Percentiles rank a stretch among this genome's conserved stretches.
Conservation (phyloP, 2,329 filamentous ascomycete genomes). For the Passalora sequoiae region DNA sequence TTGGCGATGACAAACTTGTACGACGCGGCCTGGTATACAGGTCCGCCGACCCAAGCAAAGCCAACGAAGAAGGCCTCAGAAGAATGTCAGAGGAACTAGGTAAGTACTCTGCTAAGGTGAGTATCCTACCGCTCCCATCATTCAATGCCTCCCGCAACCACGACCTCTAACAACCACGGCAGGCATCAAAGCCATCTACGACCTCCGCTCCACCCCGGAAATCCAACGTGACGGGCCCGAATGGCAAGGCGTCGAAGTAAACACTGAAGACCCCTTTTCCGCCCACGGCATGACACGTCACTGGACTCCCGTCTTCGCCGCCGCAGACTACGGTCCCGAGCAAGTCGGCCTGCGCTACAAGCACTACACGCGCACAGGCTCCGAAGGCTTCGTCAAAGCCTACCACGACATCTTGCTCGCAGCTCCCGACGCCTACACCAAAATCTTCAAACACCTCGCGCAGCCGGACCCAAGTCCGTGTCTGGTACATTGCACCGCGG, state of each 20-base stretch:
- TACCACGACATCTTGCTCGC: slow-evolving; percentile 58
- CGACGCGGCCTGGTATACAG: slow-evolving; percentile 58
- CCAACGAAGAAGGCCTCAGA: slow-evolving; percentile 51
- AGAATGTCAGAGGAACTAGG: slow-evolving; percentile 42
- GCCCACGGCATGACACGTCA: slow-evolving; percentile 49
- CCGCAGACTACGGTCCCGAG: slow-evolving; percentile 58
- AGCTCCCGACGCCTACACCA: slow-evolving; percentile 51
- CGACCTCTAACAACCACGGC: slow-evolving; percentile 30
- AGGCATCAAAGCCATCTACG: slow-evolving; percentile 61
- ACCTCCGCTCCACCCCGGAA: slow-evolving; percentile 60
- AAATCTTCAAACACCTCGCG: slow-evolving; percentile 58
- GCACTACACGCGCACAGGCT: slow-evolving; percentile 54
- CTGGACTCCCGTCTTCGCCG: slow-evolving; percentile 61
- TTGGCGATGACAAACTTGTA: slow-evolving; percentile 46
- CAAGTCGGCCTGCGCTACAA: slow-evolving; percentile 56
- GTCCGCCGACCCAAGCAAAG: slow-evolving; percentile 59
- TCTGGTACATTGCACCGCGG: slow-evolving; percentile 68
- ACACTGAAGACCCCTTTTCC: slow-evolving; percentile 28
- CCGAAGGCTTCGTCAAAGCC: slow-evolving; percentile 57
- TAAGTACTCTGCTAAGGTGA: slow-evolving; percentile 18
- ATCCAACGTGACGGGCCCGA: slow-evolving; percentile 44
- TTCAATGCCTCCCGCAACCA: neutral
- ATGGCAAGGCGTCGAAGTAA: slow-evolving; percentile 28
- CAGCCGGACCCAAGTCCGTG: slow-evolving; percentile 45
- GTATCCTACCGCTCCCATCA: slow-evolving; percentile 26